phyloP scores from a whole-genome alignment of 495 filamentous ascomycete species.

The Lasiosphaeriaceae sp. region DNA sequence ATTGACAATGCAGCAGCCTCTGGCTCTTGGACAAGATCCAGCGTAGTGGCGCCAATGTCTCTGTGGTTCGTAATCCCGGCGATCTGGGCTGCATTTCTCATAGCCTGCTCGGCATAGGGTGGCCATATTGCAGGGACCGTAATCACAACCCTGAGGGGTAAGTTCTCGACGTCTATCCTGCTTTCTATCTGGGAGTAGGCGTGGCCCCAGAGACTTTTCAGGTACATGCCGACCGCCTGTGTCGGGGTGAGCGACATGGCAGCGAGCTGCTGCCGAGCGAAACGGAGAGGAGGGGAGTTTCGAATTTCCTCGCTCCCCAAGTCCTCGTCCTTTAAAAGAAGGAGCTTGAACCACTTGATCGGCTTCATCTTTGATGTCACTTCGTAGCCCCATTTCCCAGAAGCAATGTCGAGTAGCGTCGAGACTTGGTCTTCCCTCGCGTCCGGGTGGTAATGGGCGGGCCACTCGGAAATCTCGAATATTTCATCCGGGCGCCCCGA shows the following conservation, averaged over 20 bases:
- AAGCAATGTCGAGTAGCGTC: too few species aligned
- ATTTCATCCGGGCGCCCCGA: too few species aligned
- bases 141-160: constrained; percentile 22
- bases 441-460: too few species aligned
- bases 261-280: constrained; percentile 9
- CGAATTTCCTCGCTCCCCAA: constrained; percentile 12
- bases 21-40: constrained; percentile 23
- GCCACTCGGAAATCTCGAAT: too few species aligned
- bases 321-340: constrained; percentile 22
- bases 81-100: constrained; percentile 17
- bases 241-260: not conserved
- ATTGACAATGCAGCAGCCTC: constrained; percentile 24
- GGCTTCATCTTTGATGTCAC: constrained; percentile 18
- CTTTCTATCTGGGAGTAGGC: constrained; percentile 14
- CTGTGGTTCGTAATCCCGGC: constrained; percentile 17
- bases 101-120: constrained; percentile 17
- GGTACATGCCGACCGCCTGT: constrained; percentile 14
- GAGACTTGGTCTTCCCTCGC: too few species aligned
- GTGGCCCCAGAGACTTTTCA: constrained; percentile 21
- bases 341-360: constrained; percentile 28
- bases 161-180: constrained; percentile 15
- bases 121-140: constrained; percentile 32
- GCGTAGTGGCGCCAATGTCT: constrained; percentile 17
- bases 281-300: constrained; percentile 2
- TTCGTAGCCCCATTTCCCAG: constrained; percentile 22